These are phyloP conservation scores for Murraya koenigii DNA, from an alignment of 345 rosid species.

Conservation along the genomic window DNA sequence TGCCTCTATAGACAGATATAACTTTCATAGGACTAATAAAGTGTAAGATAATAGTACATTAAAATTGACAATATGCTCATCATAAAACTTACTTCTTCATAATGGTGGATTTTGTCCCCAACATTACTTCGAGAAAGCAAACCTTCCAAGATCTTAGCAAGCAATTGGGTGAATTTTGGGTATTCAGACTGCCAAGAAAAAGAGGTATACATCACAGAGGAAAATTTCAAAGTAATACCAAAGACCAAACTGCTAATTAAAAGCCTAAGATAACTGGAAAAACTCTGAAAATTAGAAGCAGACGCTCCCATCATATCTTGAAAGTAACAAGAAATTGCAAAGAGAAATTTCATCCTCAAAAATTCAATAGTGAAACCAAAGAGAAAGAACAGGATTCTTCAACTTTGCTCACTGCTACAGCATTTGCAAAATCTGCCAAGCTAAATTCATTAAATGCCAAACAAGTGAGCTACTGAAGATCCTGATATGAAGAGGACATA, in stretches of 20 bases:
- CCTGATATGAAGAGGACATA: not conserved
- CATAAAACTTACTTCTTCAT: conserved; percentile 58
- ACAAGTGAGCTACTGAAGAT: not conserved
- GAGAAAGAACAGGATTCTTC: not conserved
- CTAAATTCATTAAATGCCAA: not conserved
- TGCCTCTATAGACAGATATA: not conserved
- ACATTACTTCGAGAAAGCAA: conserved; percentile 56
- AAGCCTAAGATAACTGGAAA: conserved; percentile 1
- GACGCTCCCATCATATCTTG: not conserved
- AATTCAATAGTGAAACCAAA: not conserved
- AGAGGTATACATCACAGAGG: conserved; percentile 25
- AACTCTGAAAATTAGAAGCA: conserved; percentile 2
- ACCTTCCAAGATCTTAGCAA: conserved; percentile 83
- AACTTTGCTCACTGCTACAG: not conserved
- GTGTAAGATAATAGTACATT: not conserved
- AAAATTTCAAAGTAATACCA: not conserved
- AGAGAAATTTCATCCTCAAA: not conserved
- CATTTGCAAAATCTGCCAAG: not conserved
- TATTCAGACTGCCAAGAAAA: conserved; percentile 70
- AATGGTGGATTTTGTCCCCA: conserved; percentile 60
- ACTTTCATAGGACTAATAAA: not conserved
- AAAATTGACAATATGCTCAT: not conserved
- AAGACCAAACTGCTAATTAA: not conserved
- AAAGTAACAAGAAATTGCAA: not conserved
- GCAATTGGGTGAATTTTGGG: conserved; percentile 71